A percentile compares a stretch with the other conserved stretches of the same genome.
These are phyloP conservation scores for Macrolepiota fuliginosa DNA, from an alignment of 768 basidiomycete genomes.

Conservation along the genomic window DNA sequence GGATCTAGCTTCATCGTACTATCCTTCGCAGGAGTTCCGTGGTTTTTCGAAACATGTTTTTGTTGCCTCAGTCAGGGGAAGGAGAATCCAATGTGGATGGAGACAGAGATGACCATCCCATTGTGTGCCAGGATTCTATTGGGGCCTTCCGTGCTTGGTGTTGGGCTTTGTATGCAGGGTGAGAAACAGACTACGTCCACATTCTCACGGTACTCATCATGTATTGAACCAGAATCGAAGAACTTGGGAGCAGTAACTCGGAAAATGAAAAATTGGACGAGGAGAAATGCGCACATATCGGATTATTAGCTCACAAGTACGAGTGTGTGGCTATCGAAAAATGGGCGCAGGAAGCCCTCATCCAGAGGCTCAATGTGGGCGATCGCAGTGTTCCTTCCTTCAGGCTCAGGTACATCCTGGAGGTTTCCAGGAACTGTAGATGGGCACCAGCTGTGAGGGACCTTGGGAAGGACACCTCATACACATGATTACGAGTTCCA, in stretches of 20 bases:
- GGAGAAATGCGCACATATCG: neutral
- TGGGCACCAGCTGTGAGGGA: neutral
- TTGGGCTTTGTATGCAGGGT: neutral
- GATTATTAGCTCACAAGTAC: neutral
- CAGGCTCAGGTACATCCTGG: neutral
- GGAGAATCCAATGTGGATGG: neutral
- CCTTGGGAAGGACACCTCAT: neutral
- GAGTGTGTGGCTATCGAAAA: neutral
- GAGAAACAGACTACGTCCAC: neutral
- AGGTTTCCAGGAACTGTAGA: neutral
- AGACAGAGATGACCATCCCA: neutral
- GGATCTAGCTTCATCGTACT: constrained; percentile 1
- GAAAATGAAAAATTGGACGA: neutral
- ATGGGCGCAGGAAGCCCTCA: neutral
- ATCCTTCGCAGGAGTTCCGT: neutral
- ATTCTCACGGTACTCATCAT: neutral
- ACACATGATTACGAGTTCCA: neutral
- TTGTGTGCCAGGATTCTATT: constrained; percentile 1
- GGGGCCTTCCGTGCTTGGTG: constrained; percentile 1
- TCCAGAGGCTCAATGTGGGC: neutral
- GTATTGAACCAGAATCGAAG: neutral
- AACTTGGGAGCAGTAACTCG: neutral
- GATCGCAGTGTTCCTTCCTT: too few relatives aligned
- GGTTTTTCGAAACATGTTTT: neutral
- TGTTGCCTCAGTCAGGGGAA: neutral